Evolutionary conservation across 2,329 filamentous ascomycete genomes (phyloP).

Genomic region (Fusarium algeriense): DNA sequence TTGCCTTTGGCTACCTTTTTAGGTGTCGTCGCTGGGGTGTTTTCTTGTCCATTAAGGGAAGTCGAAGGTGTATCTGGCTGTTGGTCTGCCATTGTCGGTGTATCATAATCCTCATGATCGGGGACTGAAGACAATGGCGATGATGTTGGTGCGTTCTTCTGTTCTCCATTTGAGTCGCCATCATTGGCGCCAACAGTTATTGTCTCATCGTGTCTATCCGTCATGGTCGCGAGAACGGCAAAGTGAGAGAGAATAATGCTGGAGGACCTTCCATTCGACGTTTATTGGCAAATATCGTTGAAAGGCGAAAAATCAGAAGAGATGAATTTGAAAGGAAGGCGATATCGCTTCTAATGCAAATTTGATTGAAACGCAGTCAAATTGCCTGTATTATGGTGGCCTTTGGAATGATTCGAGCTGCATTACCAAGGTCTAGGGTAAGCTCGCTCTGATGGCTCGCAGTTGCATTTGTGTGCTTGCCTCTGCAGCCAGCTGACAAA

Average conservation of each 20-base stretch:
- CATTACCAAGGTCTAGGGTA: conserved; percentile 26
- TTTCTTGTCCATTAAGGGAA: conserved; percentile 12
- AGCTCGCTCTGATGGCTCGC: neutral
- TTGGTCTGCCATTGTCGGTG: conserved; percentile 3
- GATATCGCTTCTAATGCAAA: no score
- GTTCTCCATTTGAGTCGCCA: neutral
- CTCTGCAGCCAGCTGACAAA: conserved; percentile 9
- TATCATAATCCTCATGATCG: conserved; percentile 9
- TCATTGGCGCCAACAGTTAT: neutral
- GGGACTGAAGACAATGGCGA: conserved; percentile 34
- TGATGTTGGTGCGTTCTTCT: neutral
- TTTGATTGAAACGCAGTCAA: neutral
- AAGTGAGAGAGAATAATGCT: no score
- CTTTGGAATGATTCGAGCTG: neutral
- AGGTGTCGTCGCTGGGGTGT: neutral
- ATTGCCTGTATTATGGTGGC: neutral
- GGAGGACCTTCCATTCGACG: neutral
- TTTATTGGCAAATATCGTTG: no score
- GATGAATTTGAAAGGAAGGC: neutral
- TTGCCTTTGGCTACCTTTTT: conserved; percentile 39
- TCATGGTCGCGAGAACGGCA: conserved; percentile 4
- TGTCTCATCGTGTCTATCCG: neutral
- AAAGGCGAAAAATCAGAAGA: neutral
- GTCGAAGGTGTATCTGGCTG: conserved; percentile 27
- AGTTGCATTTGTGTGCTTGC: neutral